Percentiles rank a stretch among this genome's conserved stretches.
phyloP scores from a whole-genome alignment of 306 rosid genomes.

The Arachis stenosperma region DNA sequence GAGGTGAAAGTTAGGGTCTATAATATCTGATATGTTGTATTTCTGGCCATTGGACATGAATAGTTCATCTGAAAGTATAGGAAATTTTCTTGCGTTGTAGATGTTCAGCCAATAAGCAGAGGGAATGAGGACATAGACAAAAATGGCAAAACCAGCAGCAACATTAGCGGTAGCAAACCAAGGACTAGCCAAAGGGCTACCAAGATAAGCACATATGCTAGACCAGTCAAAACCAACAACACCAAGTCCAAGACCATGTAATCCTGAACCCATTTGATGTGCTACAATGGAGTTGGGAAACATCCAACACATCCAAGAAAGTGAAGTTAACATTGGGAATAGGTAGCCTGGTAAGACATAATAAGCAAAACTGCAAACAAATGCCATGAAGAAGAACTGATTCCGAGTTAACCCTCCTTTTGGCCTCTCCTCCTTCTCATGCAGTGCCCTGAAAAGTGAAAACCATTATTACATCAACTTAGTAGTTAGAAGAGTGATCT shows the following conservation, averaged over 20 bases:
- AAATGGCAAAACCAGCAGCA: constrained; percentile 68
- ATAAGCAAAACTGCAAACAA: constrained; percentile 72
- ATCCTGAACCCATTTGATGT: constrained; percentile 79
- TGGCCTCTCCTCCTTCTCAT: constrained; percentile 71
- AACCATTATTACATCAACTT: constrained; percentile 21
- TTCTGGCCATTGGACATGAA: constrained; percentile 65
- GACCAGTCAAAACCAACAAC: constrained; percentile 83
- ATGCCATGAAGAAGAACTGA: constrained; percentile 76
- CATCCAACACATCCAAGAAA: constrained; percentile 81
- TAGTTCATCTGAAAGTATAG: constrained; percentile 74
- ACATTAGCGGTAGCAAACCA: constrained; percentile 90
- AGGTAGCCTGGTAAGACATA: constrained; percentile 79
- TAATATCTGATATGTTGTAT: constrained; percentile 74
- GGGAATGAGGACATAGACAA: constrained; percentile 65
- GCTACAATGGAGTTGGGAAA: constrained; percentile 73
- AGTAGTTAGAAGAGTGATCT: background rate
- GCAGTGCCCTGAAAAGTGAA: constrained; percentile 78
- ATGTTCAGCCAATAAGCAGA: constrained; percentile 65
- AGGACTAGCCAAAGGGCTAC: constrained; percentile 88
- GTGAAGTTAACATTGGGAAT: constrained; percentile 70
- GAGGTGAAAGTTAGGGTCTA: constrained; percentile 66
- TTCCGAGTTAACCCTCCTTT: constrained; percentile 61
- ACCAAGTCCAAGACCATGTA: constrained; percentile 79
- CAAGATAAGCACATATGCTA: constrained; percentile 71
- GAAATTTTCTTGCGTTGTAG: constrained; percentile 69